Conservation (phyloP, 306 rosid genomes). For the Ammopiptanthus mongolicus region DNA sequence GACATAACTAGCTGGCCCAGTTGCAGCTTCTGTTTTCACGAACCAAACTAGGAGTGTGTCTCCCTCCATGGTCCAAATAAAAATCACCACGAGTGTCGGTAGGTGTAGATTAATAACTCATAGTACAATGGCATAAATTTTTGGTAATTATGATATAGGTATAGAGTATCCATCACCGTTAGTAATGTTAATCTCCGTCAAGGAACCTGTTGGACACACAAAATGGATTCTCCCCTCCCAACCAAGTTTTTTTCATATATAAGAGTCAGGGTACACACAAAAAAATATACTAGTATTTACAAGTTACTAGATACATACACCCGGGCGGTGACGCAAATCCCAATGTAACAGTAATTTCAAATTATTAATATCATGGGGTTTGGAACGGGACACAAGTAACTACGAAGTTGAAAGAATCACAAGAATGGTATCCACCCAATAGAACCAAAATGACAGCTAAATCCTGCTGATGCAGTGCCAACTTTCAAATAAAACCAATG, state of each 20-base stretch:
- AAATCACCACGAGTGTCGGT: constrained; percentile 1
- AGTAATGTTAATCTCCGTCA: too few relatives aligned
- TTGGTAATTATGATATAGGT: too few relatives aligned
- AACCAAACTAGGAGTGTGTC: background rate
- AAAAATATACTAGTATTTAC: too few relatives aligned
- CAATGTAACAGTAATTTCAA: background rate
- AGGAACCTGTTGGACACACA: too few relatives aligned
- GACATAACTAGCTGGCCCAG: background rate
- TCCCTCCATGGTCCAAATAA: background rate
- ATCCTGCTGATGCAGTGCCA: background rate
- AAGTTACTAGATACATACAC: background rate
- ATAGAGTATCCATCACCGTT: too few relatives aligned
- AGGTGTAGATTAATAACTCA: background rate
- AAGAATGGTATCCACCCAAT: background rate
- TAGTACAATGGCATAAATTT: background rate
- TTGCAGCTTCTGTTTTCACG: background rate
- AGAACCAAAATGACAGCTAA: constrained; percentile 16
- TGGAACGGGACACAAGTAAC: background rate
- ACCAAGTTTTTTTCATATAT: too few relatives aligned
- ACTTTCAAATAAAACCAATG: background rate
- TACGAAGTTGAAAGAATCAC: background rate
- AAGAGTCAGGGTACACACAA: too few relatives aligned
- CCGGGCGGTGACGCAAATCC: background rate
- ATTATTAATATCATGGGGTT: background rate
- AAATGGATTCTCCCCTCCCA: too few relatives aligned